Evolutionary conservation across 805 yeast genomes (phyloP), one percentile per base, ranked within the genome.

Genomic region (Candida insectalens): DNA sequence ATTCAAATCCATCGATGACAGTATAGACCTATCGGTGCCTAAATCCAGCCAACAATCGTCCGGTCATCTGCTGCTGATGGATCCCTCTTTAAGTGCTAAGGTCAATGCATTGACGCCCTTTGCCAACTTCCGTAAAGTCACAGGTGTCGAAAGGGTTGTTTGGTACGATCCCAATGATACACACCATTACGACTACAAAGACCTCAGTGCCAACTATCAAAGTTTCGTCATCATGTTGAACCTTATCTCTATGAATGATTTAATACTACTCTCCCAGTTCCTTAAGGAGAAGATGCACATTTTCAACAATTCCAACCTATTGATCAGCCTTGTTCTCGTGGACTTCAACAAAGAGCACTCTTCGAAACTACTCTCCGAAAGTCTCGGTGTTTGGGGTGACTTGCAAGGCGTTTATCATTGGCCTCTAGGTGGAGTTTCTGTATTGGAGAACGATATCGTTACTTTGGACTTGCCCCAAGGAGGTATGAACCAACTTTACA

Each of bases 401-500:
- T 21, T 57, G 14, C 22, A 33, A n/a, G 29, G 37, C 2, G 25
- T 28, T n/a, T 28, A 41, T 27, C 17, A 28, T n/a, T 41, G 40
- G 35, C 23, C 13, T 5, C 9, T 10, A 30, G 36, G 34, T 16
- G 17, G 22, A 17, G 6, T 26, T 34, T 12, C 33, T 25, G 25
- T 30, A 25, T 19, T 67, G 4, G 69, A 62, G 29, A 57, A 55
- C 10, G 68, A 64, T 35, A 46, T 73, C 17, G 45, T 67, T 15
- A 59, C 71, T 4, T 47, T 74, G 14, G 67, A 70, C 16, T 33
- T 50, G 40, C 43, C 46, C 5, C 37, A 43, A 27, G 60, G 61
- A 3, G 65, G 65, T 1, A 34, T 65, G 28, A 50, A 67, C 2
- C 60, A 60, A 14, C 48, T 67, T 15, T 72, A 76, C 42, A 51